These are phyloP conservation scores for Thraustotheca clavata DNA, from an alignment of 352 stramenopile genomes.

Conservation along the genomic window DNA sequence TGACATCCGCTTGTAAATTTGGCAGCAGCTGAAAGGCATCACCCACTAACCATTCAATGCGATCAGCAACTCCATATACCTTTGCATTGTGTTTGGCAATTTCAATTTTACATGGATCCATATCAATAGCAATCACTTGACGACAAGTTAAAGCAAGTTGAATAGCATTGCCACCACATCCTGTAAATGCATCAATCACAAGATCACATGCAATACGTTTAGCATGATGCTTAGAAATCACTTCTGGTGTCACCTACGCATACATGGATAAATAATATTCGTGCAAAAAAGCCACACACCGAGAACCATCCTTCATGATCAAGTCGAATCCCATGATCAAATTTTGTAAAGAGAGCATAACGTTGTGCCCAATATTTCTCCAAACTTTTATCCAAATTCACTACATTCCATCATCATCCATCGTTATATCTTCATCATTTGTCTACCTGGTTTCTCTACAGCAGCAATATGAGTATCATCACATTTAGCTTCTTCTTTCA, in stretches of 20 bases:
- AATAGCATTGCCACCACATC: constrained; percentile 90
- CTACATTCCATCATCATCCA: background rate
- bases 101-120: constrained; percentile 82
- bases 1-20: constrained; percentile 62
- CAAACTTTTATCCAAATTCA: constrained; percentile 22
- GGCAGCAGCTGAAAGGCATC: constrained; percentile 78
- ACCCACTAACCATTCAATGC: constrained; percentile 88
- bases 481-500: background rate
- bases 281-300: constrained; percentile 21
- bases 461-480: too few relatives aligned
- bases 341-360: constrained; percentile 82
- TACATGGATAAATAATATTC: background rate
- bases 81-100: constrained; percentile 86
- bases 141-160: constrained; percentile 85
- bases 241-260: constrained; percentile 80
- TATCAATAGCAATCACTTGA: constrained; percentile 89
- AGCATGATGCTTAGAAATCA: constrained; percentile 83
- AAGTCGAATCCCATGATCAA: constrained; percentile 86
- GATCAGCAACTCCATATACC: constrained; percentile 85
- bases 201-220: constrained; percentile 68
- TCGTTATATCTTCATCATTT: too few relatives aligned
- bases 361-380: constrained; percentile 90
- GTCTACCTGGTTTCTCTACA: background rate
- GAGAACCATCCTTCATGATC: constrained; percentile 92
- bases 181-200: constrained; percentile 88